Evolutionary conservation across 2,329 filamentous ascomycete species (phyloP), one percentile per base, ranked within the genome.

Genomic region (Aspergillus sp.): DNA sequence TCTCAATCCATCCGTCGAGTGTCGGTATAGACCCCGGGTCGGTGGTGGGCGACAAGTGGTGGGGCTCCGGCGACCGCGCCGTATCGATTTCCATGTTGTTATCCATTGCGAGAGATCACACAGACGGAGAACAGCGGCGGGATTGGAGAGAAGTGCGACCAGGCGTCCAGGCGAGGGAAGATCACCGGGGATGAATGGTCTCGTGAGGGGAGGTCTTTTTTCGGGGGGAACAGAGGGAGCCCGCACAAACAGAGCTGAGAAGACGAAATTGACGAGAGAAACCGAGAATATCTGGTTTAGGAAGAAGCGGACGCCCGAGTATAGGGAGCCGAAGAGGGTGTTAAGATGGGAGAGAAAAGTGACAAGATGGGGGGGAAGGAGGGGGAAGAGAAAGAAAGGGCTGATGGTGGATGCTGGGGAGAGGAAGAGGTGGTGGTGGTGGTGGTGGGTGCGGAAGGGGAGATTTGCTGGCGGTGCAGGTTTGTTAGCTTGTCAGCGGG

Each of bases 61-160:
- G 83, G 61, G 85, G 83, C 71, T 88, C 86, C 61, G 91, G 89
- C 68, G 88, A 86, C 77, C 92, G 89, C 69, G 88, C 89, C 65
- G 96, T 91, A 73, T 99, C 94, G 80, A 80, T 77, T 67, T 97
- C 93, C 94, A 99, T 99, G 77, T 95, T 96, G 70, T 91, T 96
- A 76, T 99, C 93, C 91, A 97, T 96, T 60, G 54, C 19, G 36
- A 50, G 58, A 52, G 58, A 50, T 31, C 44, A 53, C 49, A 47
- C 60, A 40, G 48, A 25, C n/a, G 36, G 14, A 41, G 38, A 42
- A 29, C 34, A 40, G 16, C 31, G 54, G 47, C 31, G 38, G 29
- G 55, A 47, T 32, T 55, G 52, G 53, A 40, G 47, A 52, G 50
- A 45, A 54, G 32, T 52, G 58, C 57, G 60, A 44, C 58, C 25